phyloP scores from a whole-genome alignment of 768 basidiomycete species.

The Collybiopsis luxurians region DNA sequence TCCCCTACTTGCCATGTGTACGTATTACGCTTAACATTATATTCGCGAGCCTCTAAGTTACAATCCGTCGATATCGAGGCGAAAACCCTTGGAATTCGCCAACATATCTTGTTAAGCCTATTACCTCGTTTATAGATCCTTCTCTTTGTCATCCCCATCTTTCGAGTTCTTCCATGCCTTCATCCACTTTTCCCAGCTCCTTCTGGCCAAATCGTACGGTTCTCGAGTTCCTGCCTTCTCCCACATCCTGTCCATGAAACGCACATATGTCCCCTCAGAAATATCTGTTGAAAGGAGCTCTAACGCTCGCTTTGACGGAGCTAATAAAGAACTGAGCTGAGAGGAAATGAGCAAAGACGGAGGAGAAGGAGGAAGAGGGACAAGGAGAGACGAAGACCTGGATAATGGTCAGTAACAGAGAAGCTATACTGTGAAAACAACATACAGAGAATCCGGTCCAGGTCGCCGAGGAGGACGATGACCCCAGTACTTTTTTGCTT shows the following conservation, averaged over 20 bases:
- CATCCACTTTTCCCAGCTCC: slow-evolving; percentile 27
- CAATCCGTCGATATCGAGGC: too few species aligned
- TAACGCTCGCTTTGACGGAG: slow-evolving; percentile 53
- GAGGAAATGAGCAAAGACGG: slow-evolving; percentile 38
- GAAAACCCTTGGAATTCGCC: too few species aligned
- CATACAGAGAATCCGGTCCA: slow-evolving; percentile 37
- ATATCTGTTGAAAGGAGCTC: slow-evolving; percentile 39
- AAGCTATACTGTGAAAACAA: slow-evolving; percentile 12
- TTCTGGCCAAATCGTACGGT: slow-evolving; percentile 48
- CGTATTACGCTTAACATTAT: too few species aligned
- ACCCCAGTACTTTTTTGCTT: slow-evolving; percentile 34
- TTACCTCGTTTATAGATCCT: too few species aligned
- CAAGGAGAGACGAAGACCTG: slow-evolving; percentile 51
- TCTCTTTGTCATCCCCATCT: slow-evolving; percentile 1
- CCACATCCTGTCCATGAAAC: slow-evolving; percentile 57
- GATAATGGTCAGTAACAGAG: not conserved
- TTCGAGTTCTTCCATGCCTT: slow-evolving; percentile 45
- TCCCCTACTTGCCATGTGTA: too few species aligned
- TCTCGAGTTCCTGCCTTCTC: slow-evolving; percentile 64
- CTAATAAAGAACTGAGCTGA: slow-evolving; percentile 51
- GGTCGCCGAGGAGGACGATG: slow-evolving; percentile 39
- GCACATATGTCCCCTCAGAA: not conserved
- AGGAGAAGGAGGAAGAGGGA: slow-evolving; percentile 56
- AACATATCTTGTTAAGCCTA: too few species aligned
- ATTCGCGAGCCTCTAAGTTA: too few species aligned